Percentiles rank a stretch among this genome's conserved stretches.
These are phyloP conservation scores for Plenodomus lindquistii DNA, from an alignment of 2,329 filamentous ascomycete genomes.

Conservation along the genomic window DNA sequence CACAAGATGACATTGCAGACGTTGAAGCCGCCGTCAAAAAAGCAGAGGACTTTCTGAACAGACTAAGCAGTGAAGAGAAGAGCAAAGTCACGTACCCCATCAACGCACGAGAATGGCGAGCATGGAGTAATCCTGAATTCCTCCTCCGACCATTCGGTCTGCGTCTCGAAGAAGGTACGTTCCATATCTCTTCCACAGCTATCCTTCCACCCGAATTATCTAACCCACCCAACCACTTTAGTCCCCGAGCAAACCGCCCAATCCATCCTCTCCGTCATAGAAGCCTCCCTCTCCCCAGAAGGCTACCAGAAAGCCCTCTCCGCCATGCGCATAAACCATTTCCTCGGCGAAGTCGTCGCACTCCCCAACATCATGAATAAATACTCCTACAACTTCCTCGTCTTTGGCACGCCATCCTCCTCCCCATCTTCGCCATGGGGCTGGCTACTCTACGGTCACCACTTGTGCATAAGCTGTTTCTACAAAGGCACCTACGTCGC, in stretches of 20 bases:
- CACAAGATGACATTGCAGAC: slow-evolving; percentile 67
- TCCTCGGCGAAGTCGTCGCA: slow-evolving; percentile 69
- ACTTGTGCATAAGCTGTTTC: slow-evolving; percentile 74
- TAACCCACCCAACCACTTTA: slow-evolving; percentile 2
- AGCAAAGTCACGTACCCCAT: slow-evolving; percentile 61
- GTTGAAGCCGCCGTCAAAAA: slow-evolving; percentile 61
- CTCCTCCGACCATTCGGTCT: slow-evolving; percentile 70
- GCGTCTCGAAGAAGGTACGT: slow-evolving; percentile 64
- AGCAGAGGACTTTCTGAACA: slow-evolving; percentile 51
- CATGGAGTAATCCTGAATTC: slow-evolving; percentile 75
- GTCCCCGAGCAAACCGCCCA: slow-evolving; percentile 36
- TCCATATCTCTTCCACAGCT: not conserved
- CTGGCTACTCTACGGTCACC: slow-evolving; percentile 76
- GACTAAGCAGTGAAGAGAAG: slow-evolving; percentile 56
- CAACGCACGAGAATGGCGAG: slow-evolving; percentile 72
- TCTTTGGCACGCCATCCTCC: slow-evolving; percentile 67
- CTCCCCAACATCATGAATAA: slow-evolving; percentile 70
- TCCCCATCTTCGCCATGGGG: slow-evolving; percentile 64
- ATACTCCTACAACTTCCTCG: slow-evolving; percentile 74
- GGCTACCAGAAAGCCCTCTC: slow-evolving; percentile 71
- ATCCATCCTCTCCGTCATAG: slow-evolving; percentile 60
- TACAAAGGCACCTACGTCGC: slow-evolving; percentile 68
- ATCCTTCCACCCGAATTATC: not conserved
- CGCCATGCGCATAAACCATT: slow-evolving; percentile 76
- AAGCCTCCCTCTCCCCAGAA: slow-evolving; percentile 65